These are phyloP conservation scores for Aspergillus nomiae DNA, from an alignment of 2,329 filamentous ascomycete genomes.

Conservation along the genomic window DNA sequence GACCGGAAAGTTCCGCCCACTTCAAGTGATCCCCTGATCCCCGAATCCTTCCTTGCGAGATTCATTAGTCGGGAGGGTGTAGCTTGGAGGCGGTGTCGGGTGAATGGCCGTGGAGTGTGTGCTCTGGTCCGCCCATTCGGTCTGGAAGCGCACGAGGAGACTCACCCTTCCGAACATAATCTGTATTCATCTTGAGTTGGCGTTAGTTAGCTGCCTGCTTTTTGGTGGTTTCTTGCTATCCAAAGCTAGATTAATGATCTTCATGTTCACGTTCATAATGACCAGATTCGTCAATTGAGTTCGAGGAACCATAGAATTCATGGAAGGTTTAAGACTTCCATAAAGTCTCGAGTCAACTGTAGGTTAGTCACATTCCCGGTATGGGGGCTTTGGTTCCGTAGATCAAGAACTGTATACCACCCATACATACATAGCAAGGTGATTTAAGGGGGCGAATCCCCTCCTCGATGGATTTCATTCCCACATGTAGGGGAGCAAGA, in stretches of 20 bases:
- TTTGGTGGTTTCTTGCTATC: slow-evolving; percentile 20
- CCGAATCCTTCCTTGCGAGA: slow-evolving; percentile 1
- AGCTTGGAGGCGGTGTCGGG: slow-evolving; percentile 6
- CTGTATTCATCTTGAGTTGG: slow-evolving; percentile 20
- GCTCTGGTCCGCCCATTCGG: slow-evolving; percentile 1
- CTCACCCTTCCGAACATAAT: slow-evolving; percentile 14
- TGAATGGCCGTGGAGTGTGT: background rate
- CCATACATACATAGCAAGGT: background rate
- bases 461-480: background rate
- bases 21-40: slow-evolving; percentile 10
- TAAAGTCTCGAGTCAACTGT: background rate
- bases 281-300: slow-evolving; percentile 13
- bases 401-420: background rate
- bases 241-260: slow-evolving; percentile 32
- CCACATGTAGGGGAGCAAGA: background rate
- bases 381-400: background rate
- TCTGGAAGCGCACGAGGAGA: slow-evolving; percentile 6
- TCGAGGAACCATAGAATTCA: background rate
- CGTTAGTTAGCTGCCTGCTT: slow-evolving; percentile 21
- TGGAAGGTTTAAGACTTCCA: background rate
- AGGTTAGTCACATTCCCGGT: background rate
- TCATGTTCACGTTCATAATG: slow-evolving; percentile 33
- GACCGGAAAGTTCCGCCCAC: slow-evolving; percentile 11
- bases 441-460: background rate
- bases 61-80: slow-evolving; percentile 9